These are phyloP conservation scores for Phymatotrichopsis omnivora DNA, from an alignment of 2,329 filamentous ascomycete species.

Conservation along the genomic window DNA sequence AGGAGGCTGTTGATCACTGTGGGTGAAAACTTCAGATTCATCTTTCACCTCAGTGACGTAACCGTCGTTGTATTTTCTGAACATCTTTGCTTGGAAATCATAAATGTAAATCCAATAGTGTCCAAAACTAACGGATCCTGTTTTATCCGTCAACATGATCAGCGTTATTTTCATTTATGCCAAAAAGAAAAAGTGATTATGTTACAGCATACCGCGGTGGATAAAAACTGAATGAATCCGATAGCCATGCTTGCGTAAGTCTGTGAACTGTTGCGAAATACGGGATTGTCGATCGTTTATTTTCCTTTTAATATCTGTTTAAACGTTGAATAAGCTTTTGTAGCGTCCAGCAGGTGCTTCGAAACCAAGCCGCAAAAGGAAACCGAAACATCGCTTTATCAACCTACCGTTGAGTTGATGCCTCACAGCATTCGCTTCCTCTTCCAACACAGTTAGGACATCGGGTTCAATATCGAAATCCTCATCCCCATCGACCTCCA, in stretches of 20 bases:
- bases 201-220: slow-evolving; percentile 54
- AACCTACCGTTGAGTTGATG: slow-evolving; percentile 40
- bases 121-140: slow-evolving; percentile 53
- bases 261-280: slow-evolving; percentile 51
- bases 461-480: slow-evolving; percentile 38
- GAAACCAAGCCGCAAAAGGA: not conserved
- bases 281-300: slow-evolving; percentile 42
- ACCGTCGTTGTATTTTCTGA: slow-evolving; percentile 92
- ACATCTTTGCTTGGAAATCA: slow-evolving; percentile 70
- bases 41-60: slow-evolving; percentile 59
- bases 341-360: too few relatives aligned
- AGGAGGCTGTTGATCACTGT: slow-evolving; percentile 52
- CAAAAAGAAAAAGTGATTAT: not conserved
- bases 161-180: too few relatives aligned
- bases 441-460: slow-evolving; percentile 39
- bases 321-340: not conserved
- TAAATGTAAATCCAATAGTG: slow-evolving; percentile 98
- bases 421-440: slow-evolving; percentile 39
- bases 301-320: slow-evolving; percentile 37
- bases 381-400: not conserved
- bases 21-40: slow-evolving; percentile 56
- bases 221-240: slow-evolving; percentile 86
- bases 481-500: slow-evolving; percentile 38
- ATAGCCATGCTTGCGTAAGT: slow-evolving; percentile 59
- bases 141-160: too few relatives aligned